Percentiles rank a stretch among this genome's conserved stretches.
Evolutionary conservation across 2,329 filamentous ascomycete species (phyloP).

Genomic region (Verticillium nubilum): DNA sequence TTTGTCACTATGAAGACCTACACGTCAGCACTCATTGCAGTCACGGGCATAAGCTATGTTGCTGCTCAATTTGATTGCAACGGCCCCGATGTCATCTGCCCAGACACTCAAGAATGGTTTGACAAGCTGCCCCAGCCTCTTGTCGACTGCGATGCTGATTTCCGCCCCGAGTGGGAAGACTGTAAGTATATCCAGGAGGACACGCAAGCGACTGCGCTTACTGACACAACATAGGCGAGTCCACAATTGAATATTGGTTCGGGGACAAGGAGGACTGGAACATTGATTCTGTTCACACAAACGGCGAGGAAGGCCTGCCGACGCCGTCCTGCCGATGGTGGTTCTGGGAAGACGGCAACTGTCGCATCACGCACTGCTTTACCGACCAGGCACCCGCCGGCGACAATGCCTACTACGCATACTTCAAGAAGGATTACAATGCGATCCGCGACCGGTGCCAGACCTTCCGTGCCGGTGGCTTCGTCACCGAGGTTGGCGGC

Average conservation of each 20-base stretch:
- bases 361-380: slow-evolving; percentile 1
- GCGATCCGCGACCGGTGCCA: background rate
- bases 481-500: background rate
- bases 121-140: background rate
- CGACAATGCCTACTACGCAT: background rate
- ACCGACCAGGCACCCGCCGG: background rate
- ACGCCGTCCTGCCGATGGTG: background rate
- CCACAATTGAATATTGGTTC: background rate
- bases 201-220: too few species aligned
- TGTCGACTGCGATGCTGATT: background rate
- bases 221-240: background rate
- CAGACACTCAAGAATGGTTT: background rate
- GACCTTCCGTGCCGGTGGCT: background rate
- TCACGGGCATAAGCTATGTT: background rate
- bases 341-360: background rate
- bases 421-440: background rate
- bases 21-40: background rate
- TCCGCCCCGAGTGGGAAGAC: background rate
- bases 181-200: background rate
- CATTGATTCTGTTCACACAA: background rate
- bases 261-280: background rate
- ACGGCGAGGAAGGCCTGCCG: background rate
- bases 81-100: background rate
- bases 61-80: background rate
- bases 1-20: background rate